These are phyloP conservation scores for Trametopsis cervina DNA, from an alignment of 768 basidiomycete genomes.

Conservation along the genomic window DNA sequence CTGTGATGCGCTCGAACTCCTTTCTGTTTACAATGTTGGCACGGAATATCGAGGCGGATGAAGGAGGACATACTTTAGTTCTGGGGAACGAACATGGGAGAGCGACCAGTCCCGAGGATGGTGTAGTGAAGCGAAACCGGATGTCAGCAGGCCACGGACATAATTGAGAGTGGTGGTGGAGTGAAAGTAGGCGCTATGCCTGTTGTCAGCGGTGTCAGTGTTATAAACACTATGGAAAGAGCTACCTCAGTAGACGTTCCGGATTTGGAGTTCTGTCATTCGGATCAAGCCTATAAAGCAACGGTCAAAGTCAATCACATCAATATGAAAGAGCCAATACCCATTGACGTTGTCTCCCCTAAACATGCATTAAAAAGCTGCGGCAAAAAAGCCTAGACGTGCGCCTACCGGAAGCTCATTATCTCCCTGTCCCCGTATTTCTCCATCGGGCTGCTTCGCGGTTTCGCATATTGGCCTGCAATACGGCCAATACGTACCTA, in stretches of 20 bases:
- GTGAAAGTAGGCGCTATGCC: slow-evolving; percentile 88
- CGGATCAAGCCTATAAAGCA: slow-evolving; percentile 48
- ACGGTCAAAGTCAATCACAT: neutral
- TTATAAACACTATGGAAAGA: neutral
- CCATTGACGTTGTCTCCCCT: slow-evolving; percentile 98
- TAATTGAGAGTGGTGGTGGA: slow-evolving; percentile 92
- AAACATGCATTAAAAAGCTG: neutral
- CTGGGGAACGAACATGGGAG: slow-evolving; percentile 79
- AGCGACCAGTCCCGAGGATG: slow-evolving; percentile 91
- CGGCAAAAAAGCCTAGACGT: slow-evolving; percentile 15
- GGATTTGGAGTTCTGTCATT: slow-evolving; percentile 87
- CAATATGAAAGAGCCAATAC: slow-evolving; percentile 29
- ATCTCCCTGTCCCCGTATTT: slow-evolving; percentile 70
- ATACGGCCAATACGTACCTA: slow-evolving; percentile 85
- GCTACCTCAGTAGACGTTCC: slow-evolving; percentile 73
- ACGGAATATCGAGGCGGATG: neutral
- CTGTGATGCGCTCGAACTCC: slow-evolving; percentile 83
- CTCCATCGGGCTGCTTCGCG: slow-evolving; percentile 80
- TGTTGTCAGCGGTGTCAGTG: neutral
- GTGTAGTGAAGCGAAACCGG: slow-evolving; percentile 90
- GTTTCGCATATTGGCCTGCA: slow-evolving; percentile 96
- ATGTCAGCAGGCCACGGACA: slow-evolving; percentile 79
- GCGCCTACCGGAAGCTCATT: slow-evolving; percentile 69
- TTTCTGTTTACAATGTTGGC: slow-evolving; percentile 31
- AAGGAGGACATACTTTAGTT: slow-evolving; percentile 46